These are phyloP conservation scores for Przewalskia tangutica DNA, from an alignment of 257 asterid species.

Conservation along the genomic window DNA sequence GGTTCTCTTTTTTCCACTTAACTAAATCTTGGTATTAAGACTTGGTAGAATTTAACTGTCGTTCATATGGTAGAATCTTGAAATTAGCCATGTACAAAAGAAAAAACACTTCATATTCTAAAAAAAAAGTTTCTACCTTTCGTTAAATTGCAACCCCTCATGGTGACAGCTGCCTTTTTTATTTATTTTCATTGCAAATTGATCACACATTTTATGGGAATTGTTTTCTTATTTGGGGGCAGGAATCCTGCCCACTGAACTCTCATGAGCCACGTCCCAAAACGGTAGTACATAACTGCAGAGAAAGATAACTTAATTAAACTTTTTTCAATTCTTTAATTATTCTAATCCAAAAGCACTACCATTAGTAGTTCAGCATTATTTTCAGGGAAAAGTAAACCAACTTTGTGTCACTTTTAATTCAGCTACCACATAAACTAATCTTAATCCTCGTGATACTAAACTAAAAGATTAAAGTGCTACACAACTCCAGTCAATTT, in stretches of 20 bases:
- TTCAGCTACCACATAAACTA: conserved; percentile 13
- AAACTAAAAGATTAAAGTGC: conserved; percentile 7
- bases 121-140: conserved; percentile 11
- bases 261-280: conserved; percentile 27
- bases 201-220: conserved; percentile 16
- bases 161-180: conserved; percentile 14
- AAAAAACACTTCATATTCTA: conserved; percentile 15
- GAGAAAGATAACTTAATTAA: background rate
- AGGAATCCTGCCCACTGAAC: conserved; percentile 33
- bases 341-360: background rate
- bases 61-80: conserved; percentile 27
- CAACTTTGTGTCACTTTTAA: conserved; percentile 45
- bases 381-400: conserved; percentile 21
- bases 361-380: conserved; percentile 12
- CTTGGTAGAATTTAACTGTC: conserved; percentile 17
- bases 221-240: conserved; percentile 38
- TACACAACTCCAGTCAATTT: conserved; percentile 16
- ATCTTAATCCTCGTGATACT: conserved; percentile 14
- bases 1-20: conserved; percentile 1
- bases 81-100: conserved; percentile 42
- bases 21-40: conserved; percentile 3
- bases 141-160: background rate
- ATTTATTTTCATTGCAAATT: background rate
- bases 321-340: background rate
- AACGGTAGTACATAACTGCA: conserved; percentile 7